phyloP scores from a whole-genome alignment of 495 filamentous ascomycete species.

The Rostrohypoxylon terebratum region DNA sequence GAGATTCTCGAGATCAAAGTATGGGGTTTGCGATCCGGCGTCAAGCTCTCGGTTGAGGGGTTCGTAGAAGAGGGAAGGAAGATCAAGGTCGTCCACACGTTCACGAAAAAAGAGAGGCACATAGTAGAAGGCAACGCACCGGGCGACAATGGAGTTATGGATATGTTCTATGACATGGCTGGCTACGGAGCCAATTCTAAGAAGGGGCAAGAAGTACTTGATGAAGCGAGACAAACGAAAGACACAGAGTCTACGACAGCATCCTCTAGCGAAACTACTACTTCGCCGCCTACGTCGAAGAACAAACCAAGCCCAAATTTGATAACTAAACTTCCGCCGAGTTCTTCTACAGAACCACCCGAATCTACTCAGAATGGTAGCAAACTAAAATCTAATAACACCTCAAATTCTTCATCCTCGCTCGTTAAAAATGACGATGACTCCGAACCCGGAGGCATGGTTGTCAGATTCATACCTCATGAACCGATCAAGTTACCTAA shows the following conservation, averaged over 20 bases:
- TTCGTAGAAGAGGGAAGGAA: constrained; percentile 87
- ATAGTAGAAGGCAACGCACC: constrained; percentile 71
- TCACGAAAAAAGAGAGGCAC: constrained; percentile 77
- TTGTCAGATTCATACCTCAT: constrained; percentile 81
- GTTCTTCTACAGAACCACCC: constrained; percentile 15
- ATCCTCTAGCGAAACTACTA: constrained; percentile 1
- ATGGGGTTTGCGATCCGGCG: constrained; percentile 88
- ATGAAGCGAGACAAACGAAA: constrained; percentile 45
- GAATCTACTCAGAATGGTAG: constrained; percentile 18
- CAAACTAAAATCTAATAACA: not conserved
- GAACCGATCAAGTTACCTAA: constrained; percentile 72
- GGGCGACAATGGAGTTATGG: constrained; percentile 58
- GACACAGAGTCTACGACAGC: constrained; percentile 23
- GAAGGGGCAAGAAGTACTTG: constrained; percentile 37
- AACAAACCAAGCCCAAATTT: constrained; percentile 27
- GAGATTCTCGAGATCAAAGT: constrained; percentile 91
- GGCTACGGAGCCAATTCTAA: constrained; percentile 52
- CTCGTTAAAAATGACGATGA: constrained; percentile 39
- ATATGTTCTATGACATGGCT: constrained; percentile 65
- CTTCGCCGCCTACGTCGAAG: constrained; percentile 35
- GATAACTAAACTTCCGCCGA: constrained; percentile 28
- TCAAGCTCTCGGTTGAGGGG: constrained; percentile 87
- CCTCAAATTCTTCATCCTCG: constrained; percentile 17
- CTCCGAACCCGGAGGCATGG: constrained; percentile 64
- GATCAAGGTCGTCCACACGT: constrained; percentile 86